These are phyloP conservation scores for Curvularia lunata DNA, from an alignment of 2,329 filamentous ascomycete genomes.

Conservation along the genomic window DNA sequence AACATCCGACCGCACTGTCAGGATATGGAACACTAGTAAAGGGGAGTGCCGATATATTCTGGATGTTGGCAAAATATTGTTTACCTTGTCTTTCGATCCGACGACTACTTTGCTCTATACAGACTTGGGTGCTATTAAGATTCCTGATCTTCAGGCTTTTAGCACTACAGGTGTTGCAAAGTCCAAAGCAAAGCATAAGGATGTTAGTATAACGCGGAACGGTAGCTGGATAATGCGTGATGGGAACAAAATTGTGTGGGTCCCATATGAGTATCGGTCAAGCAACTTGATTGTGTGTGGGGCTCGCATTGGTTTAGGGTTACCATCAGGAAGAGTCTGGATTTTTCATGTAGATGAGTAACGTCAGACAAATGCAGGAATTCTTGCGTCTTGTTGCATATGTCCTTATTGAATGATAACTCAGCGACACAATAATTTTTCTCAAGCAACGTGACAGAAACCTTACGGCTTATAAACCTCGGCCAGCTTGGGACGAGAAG, in stretches of 20 bases:
- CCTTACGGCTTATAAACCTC: neutral
- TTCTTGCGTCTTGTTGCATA: neutral
- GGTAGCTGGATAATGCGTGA: slow-evolving; percentile 27
- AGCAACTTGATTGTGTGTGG: slow-evolving; percentile 21
- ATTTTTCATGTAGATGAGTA: slow-evolving; percentile 14
- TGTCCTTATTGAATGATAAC: neutral
- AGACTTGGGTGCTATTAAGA: slow-evolving; percentile 21
- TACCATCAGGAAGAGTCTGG: slow-evolving; percentile 25
- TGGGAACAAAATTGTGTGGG: slow-evolving; percentile 25
- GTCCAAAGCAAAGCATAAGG: slow-evolving; percentile 19
- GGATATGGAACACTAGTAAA: slow-evolving; percentile 1
- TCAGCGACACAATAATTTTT: neutral
- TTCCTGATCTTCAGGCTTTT: slow-evolving; percentile 8
- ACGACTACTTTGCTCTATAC: slow-evolving; percentile 13
- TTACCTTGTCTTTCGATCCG: neutral
- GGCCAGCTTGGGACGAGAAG: too few relatives aligned
- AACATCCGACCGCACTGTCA: neutral
- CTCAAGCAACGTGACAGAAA: neutral
- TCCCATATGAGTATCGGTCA: slow-evolving; percentile 33
- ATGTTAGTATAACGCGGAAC: slow-evolving; percentile 18
- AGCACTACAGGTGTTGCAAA: slow-evolving; percentile 4
- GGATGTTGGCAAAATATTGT: neutral
- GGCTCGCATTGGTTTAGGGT: slow-evolving; percentile 19
- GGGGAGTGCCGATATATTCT: neutral
- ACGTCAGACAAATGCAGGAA: neutral